Conservation (phyloP, 2,329 filamentous ascomycete genomes). For the Alternaria tenuissima region DNA sequence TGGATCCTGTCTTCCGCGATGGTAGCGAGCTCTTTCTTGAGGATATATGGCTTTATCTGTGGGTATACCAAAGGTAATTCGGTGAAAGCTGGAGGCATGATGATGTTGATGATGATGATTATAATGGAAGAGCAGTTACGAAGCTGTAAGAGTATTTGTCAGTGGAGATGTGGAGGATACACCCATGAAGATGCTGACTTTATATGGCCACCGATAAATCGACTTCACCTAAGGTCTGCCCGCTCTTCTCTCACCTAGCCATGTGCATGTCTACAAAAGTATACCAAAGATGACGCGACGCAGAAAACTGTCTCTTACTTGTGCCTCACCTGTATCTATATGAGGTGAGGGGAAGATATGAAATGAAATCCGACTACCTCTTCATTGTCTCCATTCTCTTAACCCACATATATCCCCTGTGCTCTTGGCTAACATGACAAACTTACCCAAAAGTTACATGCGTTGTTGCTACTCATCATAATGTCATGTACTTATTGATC, state of each 20-base stretch:
- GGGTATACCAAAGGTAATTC: not conserved
- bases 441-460: too few relatives aligned
- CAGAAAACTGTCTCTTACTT: not conserved
- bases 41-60: too few relatives aligned
- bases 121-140: too few relatives aligned
- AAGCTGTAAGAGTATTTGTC: not conserved
- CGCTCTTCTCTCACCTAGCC: not conserved
- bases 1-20: not conserved
- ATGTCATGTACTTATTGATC: too few relatives aligned
- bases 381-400: too few relatives aligned
- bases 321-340: too few relatives aligned
- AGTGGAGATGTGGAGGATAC: not conserved
- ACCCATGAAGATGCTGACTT: not conserved
- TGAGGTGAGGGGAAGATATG: too few relatives aligned
- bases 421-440: too few relatives aligned
- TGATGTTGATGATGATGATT: not conserved
- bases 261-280: not conserved
- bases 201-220: not conserved
- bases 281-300: not conserved
- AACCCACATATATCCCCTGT: too few relatives aligned
- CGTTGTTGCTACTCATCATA: too few relatives aligned
- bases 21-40: too few relatives aligned
- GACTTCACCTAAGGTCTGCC: not conserved
- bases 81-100: not conserved
- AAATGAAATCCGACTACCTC: too few relatives aligned